These are phyloP conservation scores for Eutrema japonicum DNA, from an alignment of 345 rosid species.

Conservation along the genomic window DNA sequence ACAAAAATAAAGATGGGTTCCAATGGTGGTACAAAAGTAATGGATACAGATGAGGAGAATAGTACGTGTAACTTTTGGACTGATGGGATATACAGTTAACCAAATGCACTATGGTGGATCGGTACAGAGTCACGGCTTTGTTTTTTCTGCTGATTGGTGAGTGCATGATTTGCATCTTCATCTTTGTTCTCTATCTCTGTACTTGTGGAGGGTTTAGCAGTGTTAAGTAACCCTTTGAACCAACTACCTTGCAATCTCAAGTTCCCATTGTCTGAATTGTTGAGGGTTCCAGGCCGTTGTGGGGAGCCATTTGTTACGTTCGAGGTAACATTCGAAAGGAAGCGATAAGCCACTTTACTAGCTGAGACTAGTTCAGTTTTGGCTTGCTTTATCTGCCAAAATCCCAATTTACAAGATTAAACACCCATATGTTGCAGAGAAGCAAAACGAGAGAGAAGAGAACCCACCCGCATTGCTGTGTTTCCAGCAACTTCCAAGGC, in stretches of 20 bases:
- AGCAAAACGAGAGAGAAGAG: constrained; percentile 18
- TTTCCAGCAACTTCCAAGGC: constrained; percentile 91
- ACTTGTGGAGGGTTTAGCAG: constrained; percentile 52
- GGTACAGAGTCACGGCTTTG: constrained; percentile 41
- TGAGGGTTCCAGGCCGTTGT: constrained; percentile 51
- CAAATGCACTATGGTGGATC: constrained; percentile 13
- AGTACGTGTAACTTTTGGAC: neutral
- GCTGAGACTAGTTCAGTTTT: constrained; percentile 93
- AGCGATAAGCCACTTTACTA: constrained; percentile 96
- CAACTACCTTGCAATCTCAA: constrained; percentile 72
- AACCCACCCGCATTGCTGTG: constrained; percentile 78
- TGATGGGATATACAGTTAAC: constrained; percentile 32
- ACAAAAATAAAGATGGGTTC: constrained; percentile 3
- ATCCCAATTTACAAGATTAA: constrained; percentile 20
- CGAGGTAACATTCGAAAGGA: constrained; percentile 68
- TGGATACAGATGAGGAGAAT: constrained; percentile 21
- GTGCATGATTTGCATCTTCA: constrained; percentile 42
- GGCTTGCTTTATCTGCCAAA: constrained; percentile 86
- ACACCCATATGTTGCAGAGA: neutral
- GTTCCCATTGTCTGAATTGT: constrained; percentile 61
- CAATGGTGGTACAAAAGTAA: constrained; percentile 19
- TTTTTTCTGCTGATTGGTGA: constrained; percentile 35
- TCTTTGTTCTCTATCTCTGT: constrained; percentile 38
- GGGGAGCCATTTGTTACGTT: constrained; percentile 42
- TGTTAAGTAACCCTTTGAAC: constrained; percentile 80